Conservation (phyloP, 2,329 filamentous ascomycete genomes). For the Aaosphaeria arxii region DNA sequence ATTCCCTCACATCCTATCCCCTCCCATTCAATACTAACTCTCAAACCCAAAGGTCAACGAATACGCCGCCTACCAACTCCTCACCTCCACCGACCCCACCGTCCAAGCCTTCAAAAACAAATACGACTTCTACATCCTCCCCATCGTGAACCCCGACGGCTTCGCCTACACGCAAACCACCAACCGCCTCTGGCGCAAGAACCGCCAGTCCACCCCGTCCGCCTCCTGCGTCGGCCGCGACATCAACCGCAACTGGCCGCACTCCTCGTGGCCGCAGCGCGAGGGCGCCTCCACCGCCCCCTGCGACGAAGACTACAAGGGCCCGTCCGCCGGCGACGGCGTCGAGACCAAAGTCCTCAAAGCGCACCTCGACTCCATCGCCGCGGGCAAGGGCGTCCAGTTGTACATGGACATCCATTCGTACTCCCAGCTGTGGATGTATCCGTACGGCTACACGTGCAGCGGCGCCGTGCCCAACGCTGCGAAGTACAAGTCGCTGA, state of each 20-base stretch:
- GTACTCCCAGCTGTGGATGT: conserved; percentile 43
- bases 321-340: conserved; percentile 30
- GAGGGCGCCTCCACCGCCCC: conserved; percentile 33
- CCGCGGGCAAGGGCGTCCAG: conserved; percentile 50
- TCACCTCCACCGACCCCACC: conserved; percentile 27
- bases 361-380: conserved; percentile 45
- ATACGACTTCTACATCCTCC: conserved; percentile 63
- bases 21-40: no score
- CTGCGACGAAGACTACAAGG: conserved; percentile 37
- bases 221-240: conserved; percentile 36
- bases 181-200: conserved; percentile 40
- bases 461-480: conserved; percentile 46
- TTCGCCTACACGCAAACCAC: conserved; percentile 38
- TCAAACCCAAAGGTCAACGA: no score
- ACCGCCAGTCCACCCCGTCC: conserved; percentile 27
- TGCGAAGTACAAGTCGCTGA: conserved; percentile 49
- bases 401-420: conserved; percentile 66
- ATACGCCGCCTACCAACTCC: conserved; percentile 35
- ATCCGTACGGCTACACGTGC: conserved; percentile 59
- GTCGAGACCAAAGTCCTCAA: conserved; percentile 43
- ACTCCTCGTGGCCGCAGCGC: conserved; percentile 30
- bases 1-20: no score
- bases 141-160: conserved; percentile 39
- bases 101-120: conserved; percentile 50
- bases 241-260: conserved; percentile 41